These are phyloP conservation scores for Podaxis sp. DNA, from an alignment of 768 basidiomycete genomes.

Conservation along the genomic window DNA sequence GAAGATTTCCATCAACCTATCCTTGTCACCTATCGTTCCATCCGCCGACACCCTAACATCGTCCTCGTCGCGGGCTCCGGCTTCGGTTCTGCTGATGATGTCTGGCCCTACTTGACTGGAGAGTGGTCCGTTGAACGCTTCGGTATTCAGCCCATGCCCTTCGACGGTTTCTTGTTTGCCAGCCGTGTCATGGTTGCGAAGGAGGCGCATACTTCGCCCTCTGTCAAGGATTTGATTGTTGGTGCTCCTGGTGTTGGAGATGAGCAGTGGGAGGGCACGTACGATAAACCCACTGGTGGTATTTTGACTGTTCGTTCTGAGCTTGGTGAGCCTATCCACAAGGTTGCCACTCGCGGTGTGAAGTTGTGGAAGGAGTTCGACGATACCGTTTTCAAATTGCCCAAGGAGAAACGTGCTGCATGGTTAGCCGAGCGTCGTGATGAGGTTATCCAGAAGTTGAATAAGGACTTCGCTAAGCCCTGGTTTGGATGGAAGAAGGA, in stretches of 20 bases:
- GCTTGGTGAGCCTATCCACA: conserved; percentile 98
- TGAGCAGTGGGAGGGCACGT: conserved; percentile 91
- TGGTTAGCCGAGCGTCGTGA: conserved; percentile 89
- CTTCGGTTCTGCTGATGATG: conserved; percentile 91
- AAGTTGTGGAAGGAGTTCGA: conserved; percentile 99
- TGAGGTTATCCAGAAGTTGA: conserved; percentile 89
- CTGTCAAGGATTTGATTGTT: conserved; percentile 96
- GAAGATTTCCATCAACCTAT: conserved; percentile 99
- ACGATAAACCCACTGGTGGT: conserved; percentile 91
- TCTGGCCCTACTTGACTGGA: conserved; percentile 96
- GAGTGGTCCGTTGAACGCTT: conserved; percentile 88
- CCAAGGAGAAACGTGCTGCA: conserved; percentile 89
- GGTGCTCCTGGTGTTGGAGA: conserved; percentile 92
- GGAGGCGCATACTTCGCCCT: conserved; percentile 93
- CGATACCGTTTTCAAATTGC: conserved; percentile 90
- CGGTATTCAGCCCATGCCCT: conserved; percentile 93
- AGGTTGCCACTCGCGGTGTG: conserved; percentile 95
- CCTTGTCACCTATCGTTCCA: conserved; percentile 83
- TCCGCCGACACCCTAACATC: conserved; percentile 88
- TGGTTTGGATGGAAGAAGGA: conserved; percentile 99
- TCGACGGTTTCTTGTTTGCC: conserved; percentile 95
- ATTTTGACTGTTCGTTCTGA: conserved; percentile 97
- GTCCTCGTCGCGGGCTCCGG: conserved; percentile 92
- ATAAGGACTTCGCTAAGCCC: conserved; percentile 93
- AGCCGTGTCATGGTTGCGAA: conserved; percentile 98